Evolutionary conservation across 2,329 filamentous ascomycete species (phyloP).

Genomic region (Westerdykella aurantiaca): DNA sequence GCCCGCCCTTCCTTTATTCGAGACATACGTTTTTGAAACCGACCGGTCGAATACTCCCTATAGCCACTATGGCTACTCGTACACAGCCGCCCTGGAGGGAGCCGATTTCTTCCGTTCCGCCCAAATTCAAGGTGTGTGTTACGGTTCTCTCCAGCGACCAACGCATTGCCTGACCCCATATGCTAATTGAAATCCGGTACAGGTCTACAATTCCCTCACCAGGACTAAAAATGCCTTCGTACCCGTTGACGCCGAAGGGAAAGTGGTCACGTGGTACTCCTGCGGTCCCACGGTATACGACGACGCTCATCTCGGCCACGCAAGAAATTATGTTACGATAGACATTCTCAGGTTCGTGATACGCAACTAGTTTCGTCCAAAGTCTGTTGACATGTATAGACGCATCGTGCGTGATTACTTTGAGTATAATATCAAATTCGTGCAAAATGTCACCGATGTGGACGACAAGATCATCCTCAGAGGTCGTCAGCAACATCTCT

Average conservation of each 20-base stretch:
- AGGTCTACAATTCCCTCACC: constrained; percentile 61
- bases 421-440: constrained; percentile 73
- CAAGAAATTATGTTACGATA: constrained; percentile 83
- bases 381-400: constrained; percentile 36
- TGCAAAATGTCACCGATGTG: constrained; percentile 80
- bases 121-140: constrained; percentile 60
- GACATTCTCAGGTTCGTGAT: constrained; percentile 59
- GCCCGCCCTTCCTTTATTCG: constrained; percentile 15
- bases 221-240: constrained; percentile 68
- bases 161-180: not conserved
- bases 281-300: constrained; percentile 86
- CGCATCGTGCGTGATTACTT: constrained; percentile 81
- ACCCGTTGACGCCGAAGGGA: constrained; percentile 61
- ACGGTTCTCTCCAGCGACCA: not conserved
- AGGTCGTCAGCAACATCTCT: constrained; percentile 71
- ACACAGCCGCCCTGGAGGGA: constrained; percentile 38
- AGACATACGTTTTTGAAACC: constrained; percentile 12
- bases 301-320: constrained; percentile 75
- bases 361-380: not conserved
- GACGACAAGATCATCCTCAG: constrained; percentile 56
- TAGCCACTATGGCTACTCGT: constrained; percentile 31
- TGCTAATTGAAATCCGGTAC: no score
- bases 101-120: constrained; percentile 39
- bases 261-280: constrained; percentile 76
- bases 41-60: constrained; percentile 8